Percentiles rank a stretch among this genome's conserved stretches.
phyloP scores from a whole-genome alignment of 805 yeast genomes.

The Isabelozyma gotoi region DNA sequence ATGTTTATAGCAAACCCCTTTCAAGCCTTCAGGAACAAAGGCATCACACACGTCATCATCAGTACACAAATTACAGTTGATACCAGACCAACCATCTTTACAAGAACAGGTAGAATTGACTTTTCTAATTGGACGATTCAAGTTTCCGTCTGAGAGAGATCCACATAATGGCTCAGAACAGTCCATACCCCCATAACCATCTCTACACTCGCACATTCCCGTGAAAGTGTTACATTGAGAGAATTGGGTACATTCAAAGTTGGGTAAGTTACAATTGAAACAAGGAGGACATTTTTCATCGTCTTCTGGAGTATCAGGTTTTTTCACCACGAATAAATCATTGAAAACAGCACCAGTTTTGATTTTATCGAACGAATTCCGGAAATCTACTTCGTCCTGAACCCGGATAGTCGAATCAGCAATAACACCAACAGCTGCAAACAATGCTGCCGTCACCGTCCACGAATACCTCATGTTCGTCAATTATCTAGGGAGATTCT shows the following conservation, averaged over 20 bases:
- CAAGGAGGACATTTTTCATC: constrained; percentile 77
- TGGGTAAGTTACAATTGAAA: constrained; percentile 91
- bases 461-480: too few relatives aligned
- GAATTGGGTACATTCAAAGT: constrained; percentile 86
- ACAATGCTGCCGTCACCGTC: neutral
- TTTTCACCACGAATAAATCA: constrained; percentile 18
- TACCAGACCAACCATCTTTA: constrained; percentile 87
- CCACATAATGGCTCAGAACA: constrained; percentile 91
- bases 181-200: constrained; percentile 92
- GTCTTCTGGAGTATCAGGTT: constrained; percentile 4
- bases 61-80: constrained; percentile 87
- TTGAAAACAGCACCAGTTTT: constrained; percentile 20
- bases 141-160: constrained; percentile 59
- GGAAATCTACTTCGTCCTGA: constrained; percentile 4
- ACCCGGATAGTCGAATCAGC: neutral
- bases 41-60: constrained; percentile 75
- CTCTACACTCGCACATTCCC: constrained; percentile 89
- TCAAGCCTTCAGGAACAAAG: constrained; percentile 80
- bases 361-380: constrained; percentile 16
- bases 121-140: constrained; percentile 62
- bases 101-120: constrained; percentile 64
- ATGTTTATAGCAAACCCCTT: constrained; percentile 85
- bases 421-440: neutral
- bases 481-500: too few relatives aligned
- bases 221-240: constrained; percentile 84